Base-by-base conservation (phyloP, 306 rosid genomes). In the Senna siamea region DNA sequence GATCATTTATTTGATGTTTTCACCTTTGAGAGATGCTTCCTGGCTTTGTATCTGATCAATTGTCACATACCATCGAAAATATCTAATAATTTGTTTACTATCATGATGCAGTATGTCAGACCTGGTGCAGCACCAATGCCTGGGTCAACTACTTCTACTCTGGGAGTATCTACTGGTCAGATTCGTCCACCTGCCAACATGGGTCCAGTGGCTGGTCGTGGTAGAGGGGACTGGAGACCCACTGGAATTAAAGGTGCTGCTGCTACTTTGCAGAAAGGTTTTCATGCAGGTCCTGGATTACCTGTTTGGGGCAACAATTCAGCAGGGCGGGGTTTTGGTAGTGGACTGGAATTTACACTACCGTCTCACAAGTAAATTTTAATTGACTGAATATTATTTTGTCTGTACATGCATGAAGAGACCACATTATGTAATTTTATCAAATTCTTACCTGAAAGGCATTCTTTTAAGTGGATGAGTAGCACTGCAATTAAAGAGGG, bases 211-310 rank as follows among this genome's bases (percentile, higher is more conserved):
- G 72, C 80, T 82, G 99, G 99, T 80, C 93, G 98, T 73, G 99
- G 97, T 58, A 86, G 99, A 81, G 98, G 98, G 81, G 99, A 95
- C 57, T 95, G 99, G 99, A 90, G 98, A 87, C 97, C 99, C 40
- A 26, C 82, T 65, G 97, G 93, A 79, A 47, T 85, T 15, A 94
- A 92, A 85, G 89, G 83, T 44, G 78, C 58, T 58, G 34, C 79
- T 74, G 84, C 80, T 37, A 7, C 5, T 14, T 72, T 81, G 87
- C 98, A 89, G 76, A 94, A 94, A 78, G 92, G 86, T 73, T 93
- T 89, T 79, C 93, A 87, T 81, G 79, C 90, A 32, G 90, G 96
- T 73, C 78, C 94, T 59, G 97, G 98, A 65, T 32, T 76, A 78
- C 86, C 96, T 61, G 83, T 74, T 55, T 93, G 99, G 99, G 90